Evolutionary conservation across 2,329 filamentous ascomycete genomes (phyloP).

Genomic region (Verticillium dahliae): DNA sequence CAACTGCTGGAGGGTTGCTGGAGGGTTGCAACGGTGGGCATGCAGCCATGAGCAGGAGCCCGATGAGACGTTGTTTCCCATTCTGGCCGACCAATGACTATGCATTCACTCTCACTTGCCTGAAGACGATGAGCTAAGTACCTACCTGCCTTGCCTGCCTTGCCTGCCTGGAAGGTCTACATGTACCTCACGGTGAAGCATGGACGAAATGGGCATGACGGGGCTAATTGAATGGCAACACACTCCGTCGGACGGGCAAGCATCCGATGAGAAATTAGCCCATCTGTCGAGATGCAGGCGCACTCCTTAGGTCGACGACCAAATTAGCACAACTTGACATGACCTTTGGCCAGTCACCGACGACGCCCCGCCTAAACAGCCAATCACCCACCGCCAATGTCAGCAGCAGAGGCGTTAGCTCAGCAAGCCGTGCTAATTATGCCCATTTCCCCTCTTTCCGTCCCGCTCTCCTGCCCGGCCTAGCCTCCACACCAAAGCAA

Average conservation of each 20-base stretch:
- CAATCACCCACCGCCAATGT: background rate
- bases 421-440: background rate
- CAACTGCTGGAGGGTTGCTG: background rate
- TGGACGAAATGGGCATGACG: background rate
- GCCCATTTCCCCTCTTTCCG: background rate
- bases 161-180: background rate
- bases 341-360: background rate
- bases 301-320: background rate
- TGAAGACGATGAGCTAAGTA: too few relatives aligned
- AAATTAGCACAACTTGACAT: background rate
- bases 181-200: background rate
- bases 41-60: background rate
- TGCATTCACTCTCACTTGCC: too few relatives aligned
- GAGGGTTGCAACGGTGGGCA: background rate
- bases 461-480: background rate
- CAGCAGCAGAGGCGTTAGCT: background rate
- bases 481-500: background rate
- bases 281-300: background rate
- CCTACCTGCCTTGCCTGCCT: background rate
- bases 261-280: background rate
- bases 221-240: background rate
- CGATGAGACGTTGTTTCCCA: background rate
- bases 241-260: background rate
- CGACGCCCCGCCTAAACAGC: background rate
- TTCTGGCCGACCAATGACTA: background rate